Base-by-base conservation (phyloP, 2,329 filamentous ascomycete species). In the Aspergillus bombycis region DNA sequence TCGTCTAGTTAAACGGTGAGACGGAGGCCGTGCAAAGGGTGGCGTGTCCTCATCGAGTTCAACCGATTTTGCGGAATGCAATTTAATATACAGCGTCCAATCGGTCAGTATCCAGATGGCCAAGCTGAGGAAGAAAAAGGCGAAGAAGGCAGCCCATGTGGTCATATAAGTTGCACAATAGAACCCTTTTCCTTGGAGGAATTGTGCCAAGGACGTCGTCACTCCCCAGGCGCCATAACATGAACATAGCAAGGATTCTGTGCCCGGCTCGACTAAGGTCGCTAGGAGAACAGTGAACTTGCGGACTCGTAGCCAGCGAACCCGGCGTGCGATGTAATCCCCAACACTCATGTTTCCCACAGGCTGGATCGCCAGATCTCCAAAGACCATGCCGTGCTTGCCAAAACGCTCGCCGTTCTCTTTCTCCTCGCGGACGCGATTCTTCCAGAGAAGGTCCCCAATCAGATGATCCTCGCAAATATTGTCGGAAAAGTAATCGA, bases 381-480 rank as follows among this genome's bases (percentile, higher is more conserved):
- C 93, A 74, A 90, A 91, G 1, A 94, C 88, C 62, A 98, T 84
- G 6, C 88, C 91, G 75, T 99, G 95, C 71, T 96, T 96, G 46
- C 86, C 85, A 79, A 87, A 90, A 1, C 65, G 70, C 71, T 81
- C 75, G 21, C 70, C 74, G 7, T 64, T 65, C 66, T 77, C 78
- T 62, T 71, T 74, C 59, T 80, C 77, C 55, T 76, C 77, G 3
- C 68, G 72, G 2, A 77, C 67, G 60, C 73, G 70, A 48, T 77
- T 73, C 61, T 89, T 88, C 93, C 94, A 99, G 5, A 99, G 84
- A 1, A 95, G 81, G 69, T 99, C 95, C 14, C 94, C 94, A 60
- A 99, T 97, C 28, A 97, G 82, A 73, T 99, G 95, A 74, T 99
- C 95, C 77, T 99, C 96, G 81, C 95, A 99, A 74, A 99, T 98